Conservation (phyloP, 371 early-diverging fungal genomes). For the Rhizopus arrhizus region DNA sequence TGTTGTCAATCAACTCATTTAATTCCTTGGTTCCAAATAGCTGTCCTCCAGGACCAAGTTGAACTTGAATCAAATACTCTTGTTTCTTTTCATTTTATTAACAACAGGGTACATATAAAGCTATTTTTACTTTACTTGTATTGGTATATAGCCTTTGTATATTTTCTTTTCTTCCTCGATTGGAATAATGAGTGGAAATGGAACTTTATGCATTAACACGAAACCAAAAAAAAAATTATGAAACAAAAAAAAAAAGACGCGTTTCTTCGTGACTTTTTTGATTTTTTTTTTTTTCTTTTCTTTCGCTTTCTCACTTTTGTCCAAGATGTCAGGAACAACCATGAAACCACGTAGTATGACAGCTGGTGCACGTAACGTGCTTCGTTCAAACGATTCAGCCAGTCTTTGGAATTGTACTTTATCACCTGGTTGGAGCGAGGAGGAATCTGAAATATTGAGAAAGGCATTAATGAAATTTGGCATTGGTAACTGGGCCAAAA, state of each 20-base stretch:
- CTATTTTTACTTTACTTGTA: constrained; percentile 32
- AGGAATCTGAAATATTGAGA: constrained; percentile 81
- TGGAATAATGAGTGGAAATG: constrained; percentile 44
- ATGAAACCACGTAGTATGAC: constrained; percentile 84
- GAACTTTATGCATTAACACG: constrained; percentile 15
- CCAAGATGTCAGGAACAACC: constrained; percentile 29
- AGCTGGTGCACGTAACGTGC: constrained; percentile 83
- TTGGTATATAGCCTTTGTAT: constrained; percentile 42
- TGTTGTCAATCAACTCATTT: background rate
- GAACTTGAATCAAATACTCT: constrained; percentile 12
- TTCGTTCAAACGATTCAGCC: constrained; percentile 89
- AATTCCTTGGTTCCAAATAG: constrained; percentile 10
- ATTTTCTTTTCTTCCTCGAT: constrained; percentile 32
- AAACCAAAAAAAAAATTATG: constrained; percentile 8
- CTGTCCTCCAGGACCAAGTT: constrained; percentile 8
- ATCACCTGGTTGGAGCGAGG: constrained; percentile 89
- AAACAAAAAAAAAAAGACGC: constrained; percentile 5
- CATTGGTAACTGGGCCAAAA: constrained; percentile 93
- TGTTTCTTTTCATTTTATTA: background rate
- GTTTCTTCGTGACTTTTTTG: constrained; percentile 2
- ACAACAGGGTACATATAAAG: background rate
- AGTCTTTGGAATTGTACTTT: constrained; percentile 92
- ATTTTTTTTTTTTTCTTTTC: constrained; percentile 20
- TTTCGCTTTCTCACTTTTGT: constrained; percentile 6
- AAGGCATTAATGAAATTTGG: constrained; percentile 88